phyloP scores from a whole-genome alignment of 108 stramenopile species.

The Cyclotella cryptica region DNA sequence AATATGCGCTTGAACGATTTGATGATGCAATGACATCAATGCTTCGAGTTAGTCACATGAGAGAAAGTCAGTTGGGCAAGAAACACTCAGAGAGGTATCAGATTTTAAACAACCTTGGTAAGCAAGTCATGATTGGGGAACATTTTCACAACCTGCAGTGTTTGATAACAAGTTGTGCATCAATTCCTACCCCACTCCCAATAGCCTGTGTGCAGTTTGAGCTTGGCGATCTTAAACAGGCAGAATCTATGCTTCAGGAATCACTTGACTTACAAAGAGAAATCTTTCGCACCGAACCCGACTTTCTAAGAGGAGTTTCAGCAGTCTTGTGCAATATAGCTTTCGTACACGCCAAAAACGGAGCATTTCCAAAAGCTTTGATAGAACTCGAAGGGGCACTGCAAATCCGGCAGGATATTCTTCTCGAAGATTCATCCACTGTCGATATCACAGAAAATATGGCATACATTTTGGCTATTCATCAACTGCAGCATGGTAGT shows the following conservation, averaged over 20 bases:
- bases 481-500: constrained; percentile 47
- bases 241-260: constrained; percentile 46
- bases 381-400: constrained; percentile 53
- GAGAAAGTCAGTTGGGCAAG: constrained; percentile 34
- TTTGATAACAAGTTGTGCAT: no score
- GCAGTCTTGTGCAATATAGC: constrained; percentile 42
- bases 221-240: constrained; percentile 32
- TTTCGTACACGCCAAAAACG: constrained; percentile 49
- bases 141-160: no score
- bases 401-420: constrained; percentile 48
- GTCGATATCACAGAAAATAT: constrained; percentile 45
- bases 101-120: constrained; percentile 41
- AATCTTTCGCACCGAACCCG: constrained; percentile 33
- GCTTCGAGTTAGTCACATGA: constrained; percentile 33
- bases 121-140: no score
- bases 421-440: constrained; percentile 28
- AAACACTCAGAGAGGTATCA: constrained; percentile 30
- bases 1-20: constrained; percentile 47
- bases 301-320: constrained; percentile 43
- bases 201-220: constrained; percentile 44
- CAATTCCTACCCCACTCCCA: no score
- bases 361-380: constrained; percentile 44
- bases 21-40: constrained; percentile 45
- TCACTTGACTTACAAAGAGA: constrained; percentile 45
- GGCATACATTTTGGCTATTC: constrained; percentile 51